Conservation (phyloP, 2,329 filamentous ascomycete species). For the Mycosphaerella arachidis region DNA sequence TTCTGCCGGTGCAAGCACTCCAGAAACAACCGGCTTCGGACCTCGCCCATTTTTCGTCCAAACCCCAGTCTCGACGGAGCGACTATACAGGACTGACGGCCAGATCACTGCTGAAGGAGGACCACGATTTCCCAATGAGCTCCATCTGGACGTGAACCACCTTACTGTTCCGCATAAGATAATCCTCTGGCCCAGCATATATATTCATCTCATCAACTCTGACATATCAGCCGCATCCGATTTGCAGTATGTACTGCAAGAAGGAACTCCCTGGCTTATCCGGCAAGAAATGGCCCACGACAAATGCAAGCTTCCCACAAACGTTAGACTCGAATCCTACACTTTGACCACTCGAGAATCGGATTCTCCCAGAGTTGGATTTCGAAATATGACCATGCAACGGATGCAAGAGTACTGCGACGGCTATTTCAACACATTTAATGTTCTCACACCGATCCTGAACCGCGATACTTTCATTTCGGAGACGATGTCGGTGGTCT, state of each 20-base stretch:
- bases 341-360: conserved; percentile 12
- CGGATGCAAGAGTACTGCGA: conserved; percentile 49
- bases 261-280: conserved; percentile 39
- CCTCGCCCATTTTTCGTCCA: conserved; percentile 9
- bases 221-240: conserved; percentile 32
- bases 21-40: conserved; percentile 16
- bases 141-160: conserved; percentile 26
- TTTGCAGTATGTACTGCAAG: conserved; percentile 34
- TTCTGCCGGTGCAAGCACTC: conserved; percentile 10
- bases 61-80: conserved; percentile 8
- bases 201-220: conserved; percentile 34
- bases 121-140: conserved; percentile 15
- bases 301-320: conserved; percentile 26
- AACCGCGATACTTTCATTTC: conserved; percentile 53
- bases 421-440: conserved; percentile 57
- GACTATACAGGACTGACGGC: conserved; percentile 4
- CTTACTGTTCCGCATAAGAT: conserved; percentile 48
- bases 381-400: conserved; percentile 43
- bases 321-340: conserved; percentile 26
- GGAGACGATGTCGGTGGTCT: conserved; percentile 44
- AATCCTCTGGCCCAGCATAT: conserved; percentile 45
- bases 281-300: conserved; percentile 33
- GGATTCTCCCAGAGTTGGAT: conserved; percentile 25
- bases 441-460: conserved; percentile 55
- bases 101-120: conserved; percentile 3